Percentiles rank a stretch among this genome's conserved stretches.
Conservation (phyloP, 441 rosid genomes). For the Adansonia rubrostipa region DNA sequence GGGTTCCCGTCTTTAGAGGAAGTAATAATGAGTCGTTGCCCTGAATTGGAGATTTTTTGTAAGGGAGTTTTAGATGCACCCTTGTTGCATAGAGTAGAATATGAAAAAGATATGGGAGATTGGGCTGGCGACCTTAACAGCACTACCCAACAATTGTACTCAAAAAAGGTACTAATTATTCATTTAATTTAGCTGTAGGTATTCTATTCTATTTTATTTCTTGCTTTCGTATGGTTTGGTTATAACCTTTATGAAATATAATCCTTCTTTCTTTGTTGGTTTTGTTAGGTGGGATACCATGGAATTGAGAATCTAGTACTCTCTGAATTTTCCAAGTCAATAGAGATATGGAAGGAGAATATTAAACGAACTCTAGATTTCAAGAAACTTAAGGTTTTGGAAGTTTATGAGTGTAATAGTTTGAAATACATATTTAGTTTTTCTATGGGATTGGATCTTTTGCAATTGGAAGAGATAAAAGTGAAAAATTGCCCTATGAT, state of each 20-base stretch:
- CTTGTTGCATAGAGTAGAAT: constrained; percentile 1
- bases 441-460: neutral
- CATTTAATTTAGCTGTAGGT: neutral
- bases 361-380: neutral
- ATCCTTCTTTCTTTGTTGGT: neutral
- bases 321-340: neutral
- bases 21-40: constrained; percentile 20
- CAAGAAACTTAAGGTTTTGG: neutral
- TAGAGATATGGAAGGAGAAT: neutral
- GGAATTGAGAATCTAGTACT: neutral
- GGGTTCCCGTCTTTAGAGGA: constrained; percentile 33
- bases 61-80: constrained; percentile 8
- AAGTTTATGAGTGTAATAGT: neutral
- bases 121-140: constrained; percentile 30
- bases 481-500: neutral
- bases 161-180: neutral
- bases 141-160: neutral
- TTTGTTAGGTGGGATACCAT: neutral
- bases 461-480: neutral
- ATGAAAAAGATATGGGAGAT: neutral
- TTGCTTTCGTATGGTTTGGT: neutral
- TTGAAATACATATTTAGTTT: neutral
- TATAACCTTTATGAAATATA: neutral
- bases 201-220: neutral
- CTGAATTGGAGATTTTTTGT: constrained; percentile 29